These are phyloP conservation scores for Gracilaria domingensis DNA, from an alignment of 23 red algal species.

Conservation along the genomic window DNA sequence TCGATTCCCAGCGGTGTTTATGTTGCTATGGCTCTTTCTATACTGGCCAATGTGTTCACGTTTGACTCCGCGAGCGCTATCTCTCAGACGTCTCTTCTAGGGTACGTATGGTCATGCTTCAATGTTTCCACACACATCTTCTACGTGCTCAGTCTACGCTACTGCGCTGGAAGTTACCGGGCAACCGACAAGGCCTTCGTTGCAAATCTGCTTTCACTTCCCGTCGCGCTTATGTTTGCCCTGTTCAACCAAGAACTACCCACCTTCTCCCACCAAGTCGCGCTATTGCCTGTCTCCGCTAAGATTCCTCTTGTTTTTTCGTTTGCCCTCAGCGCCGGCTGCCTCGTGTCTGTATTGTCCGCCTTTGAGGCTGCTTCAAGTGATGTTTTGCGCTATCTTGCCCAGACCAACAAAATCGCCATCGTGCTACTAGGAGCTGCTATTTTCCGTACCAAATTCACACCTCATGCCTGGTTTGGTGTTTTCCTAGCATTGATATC, in stretches of 20 bases:
- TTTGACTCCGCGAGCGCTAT: conserved; percentile 73
- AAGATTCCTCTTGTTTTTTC: conserved; percentile 44
- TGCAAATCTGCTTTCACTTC: conserved; percentile 64
- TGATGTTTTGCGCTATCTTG: conserved; percentile 61
- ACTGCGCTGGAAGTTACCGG: conserved; percentile 48
- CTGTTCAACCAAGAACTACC: conserved; percentile 45
- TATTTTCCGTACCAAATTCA: conserved; percentile 62
- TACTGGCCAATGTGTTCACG: conserved; percentile 69
- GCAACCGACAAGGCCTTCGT: conserved; percentile 71
- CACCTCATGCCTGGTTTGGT: conserved; percentile 66
- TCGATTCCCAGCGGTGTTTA: conserved; percentile 65
- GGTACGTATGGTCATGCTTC: conserved; percentile 59
- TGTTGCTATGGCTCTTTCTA: conserved; percentile 40
- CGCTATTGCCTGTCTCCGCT: conserved; percentile 16
- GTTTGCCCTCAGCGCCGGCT: conserved; percentile 61
- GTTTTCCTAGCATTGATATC: conserved; percentile 50
- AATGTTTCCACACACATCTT: conserved; percentile 61
- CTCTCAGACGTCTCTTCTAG: conserved; percentile 49
- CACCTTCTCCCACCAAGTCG: conserved; percentile 45
- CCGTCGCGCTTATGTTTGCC: conserved; percentile 49
- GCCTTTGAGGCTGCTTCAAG: conserved; percentile 68
- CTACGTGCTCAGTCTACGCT: conserved; percentile 61
- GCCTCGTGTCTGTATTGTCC: conserved; percentile 56
- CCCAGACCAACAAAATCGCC: conserved; percentile 58
- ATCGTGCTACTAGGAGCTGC: conserved; percentile 52